These are phyloP conservation scores for Aspergillus spinulosporus DNA, from an alignment of 2,329 filamentous ascomycete species.

Conservation along the genomic window DNA sequence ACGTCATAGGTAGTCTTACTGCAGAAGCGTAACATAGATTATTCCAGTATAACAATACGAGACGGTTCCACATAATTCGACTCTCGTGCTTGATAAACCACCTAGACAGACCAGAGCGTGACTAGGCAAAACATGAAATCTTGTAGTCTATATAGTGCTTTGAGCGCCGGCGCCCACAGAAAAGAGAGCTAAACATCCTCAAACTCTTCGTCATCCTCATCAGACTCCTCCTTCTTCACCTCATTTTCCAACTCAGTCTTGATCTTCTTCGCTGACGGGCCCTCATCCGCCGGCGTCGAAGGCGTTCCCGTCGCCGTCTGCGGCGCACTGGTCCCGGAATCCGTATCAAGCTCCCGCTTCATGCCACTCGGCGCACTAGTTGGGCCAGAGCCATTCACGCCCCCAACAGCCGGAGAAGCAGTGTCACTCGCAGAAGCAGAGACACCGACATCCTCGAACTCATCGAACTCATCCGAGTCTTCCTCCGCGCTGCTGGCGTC, in stretches of 20 bases:
- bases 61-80: too few relatives aligned
- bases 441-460: constrained; percentile 48
- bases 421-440: constrained; percentile 38
- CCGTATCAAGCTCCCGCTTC: constrained; percentile 42
- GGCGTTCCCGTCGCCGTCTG: constrained; percentile 42
- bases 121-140: neutral
- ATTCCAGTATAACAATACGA: too few relatives aligned
- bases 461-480: constrained; percentile 43
- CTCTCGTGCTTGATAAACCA: too few relatives aligned
- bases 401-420: constrained; percentile 33
- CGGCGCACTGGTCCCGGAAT: constrained; percentile 41
- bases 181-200: constrained; percentile 39
- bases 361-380: constrained; percentile 35
- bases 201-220: constrained; percentile 48
- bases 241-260: constrained; percentile 31
- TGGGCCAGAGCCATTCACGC: constrained; percentile 15
- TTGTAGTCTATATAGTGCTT: neutral
- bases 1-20: too few relatives aligned
- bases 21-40: too few relatives aligned
- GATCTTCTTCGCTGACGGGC: constrained; percentile 45
- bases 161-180: constrained; percentile 26
- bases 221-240: constrained; percentile 40
- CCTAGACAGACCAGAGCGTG: neutral
- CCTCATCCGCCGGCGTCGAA: constrained; percentile 39
- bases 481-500: constrained; percentile 45